Percentiles rank a stretch among this genome's conserved stretches.
These are phyloP conservation scores for Microbotryum lychnidis-dioicae DNA, from an alignment of 1,284 basidiomycete species.

Conservation along the genomic window DNA sequence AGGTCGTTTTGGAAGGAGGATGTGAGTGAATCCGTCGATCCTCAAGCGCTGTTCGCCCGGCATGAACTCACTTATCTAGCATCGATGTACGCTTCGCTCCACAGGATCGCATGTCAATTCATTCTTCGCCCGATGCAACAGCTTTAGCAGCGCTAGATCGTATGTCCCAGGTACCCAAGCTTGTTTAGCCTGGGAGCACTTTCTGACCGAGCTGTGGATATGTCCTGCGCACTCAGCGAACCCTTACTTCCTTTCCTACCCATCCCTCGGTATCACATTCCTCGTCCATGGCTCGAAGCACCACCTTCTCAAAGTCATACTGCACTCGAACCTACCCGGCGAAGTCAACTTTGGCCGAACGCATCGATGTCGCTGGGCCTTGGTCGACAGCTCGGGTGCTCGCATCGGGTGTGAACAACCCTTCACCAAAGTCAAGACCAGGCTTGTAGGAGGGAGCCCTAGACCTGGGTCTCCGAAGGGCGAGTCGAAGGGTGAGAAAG, in stretches of 20 bases:
- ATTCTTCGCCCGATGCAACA: background rate
- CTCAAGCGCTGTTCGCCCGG: background rate
- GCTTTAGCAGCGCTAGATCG: no score
- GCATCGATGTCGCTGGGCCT: slow-evolving; percentile 22
- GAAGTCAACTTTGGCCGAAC: slow-evolving; percentile 35
- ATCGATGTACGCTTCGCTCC: background rate
- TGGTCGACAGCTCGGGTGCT: background rate
- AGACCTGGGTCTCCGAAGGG: background rate
- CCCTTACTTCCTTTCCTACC: slow-evolving; percentile 37
- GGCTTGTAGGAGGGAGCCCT: background rate
- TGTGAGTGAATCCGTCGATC: slow-evolving; percentile 14
- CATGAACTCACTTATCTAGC: background rate
- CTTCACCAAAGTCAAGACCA: background rate
- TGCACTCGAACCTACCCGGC: slow-evolving; percentile 37
- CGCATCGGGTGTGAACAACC: background rate
- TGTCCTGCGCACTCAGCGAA: slow-evolving; percentile 13
- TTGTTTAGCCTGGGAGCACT: no score
- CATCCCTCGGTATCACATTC: slow-evolving; percentile 34
- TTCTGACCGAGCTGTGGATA: no score
- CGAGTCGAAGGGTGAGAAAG: background rate
- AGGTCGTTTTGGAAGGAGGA: slow-evolving; percentile 37
- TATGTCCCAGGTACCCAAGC: background rate
- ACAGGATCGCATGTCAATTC: slow-evolving; percentile 34
- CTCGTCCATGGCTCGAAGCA: slow-evolving; percentile 27
- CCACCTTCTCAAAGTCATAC: slow-evolving; percentile 30